Base-by-base conservation (phyloP, 352 stramenopile species). In the Globisporangium iwayamae region DNA sequence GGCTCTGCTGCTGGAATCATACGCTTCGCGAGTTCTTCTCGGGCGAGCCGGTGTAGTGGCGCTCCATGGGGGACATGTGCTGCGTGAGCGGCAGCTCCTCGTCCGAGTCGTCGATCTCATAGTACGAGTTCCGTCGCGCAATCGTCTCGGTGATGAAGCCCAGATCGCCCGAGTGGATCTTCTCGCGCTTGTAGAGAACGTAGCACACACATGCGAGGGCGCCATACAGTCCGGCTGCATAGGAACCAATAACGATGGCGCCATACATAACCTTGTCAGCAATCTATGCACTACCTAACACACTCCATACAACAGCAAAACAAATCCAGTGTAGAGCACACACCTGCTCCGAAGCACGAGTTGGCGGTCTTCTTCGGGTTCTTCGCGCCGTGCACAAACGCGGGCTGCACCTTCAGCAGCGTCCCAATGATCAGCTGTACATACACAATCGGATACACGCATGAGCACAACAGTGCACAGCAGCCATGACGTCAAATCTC, bases 311-410 rank as follows among this genome's bases (percentile, higher is more conserved):
- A 14, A 11, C 41, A 43, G 43, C 48, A 36, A 14, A 18, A 46
- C 39, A 1, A 0, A 16, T 6, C 41, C 3, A 39, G 4, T 30
- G 10, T 11, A 76, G 32, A 9, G 32, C 32, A 36, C 83, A 51
- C 47, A 94, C 85, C 83, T 11, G 85, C 83, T 79, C 90, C 75
- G 66, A 94, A 94, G 56, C 80, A 90, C 41, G 81, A 76, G 38
- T 84, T 91, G 16, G 85, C 76, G 6, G 81, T 88, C 32, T 78
- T 83, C 66, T 83, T 86, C 10, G 85, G 83, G 36, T 78, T 84
- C 66, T 94, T 92, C 18, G 79, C 82, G 51, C 77, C 75, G 54
- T 83, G 83, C 53, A 94, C 74, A 60, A 85, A 94, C 70, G 78
- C 59, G 8, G 83, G 83, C 67, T 94, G 83, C 45, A 91, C 69